These are phyloP conservation scores for Diddensiella santjacobensis DNA, from an alignment of 805 yeast species.

Conservation along the genomic window DNA sequence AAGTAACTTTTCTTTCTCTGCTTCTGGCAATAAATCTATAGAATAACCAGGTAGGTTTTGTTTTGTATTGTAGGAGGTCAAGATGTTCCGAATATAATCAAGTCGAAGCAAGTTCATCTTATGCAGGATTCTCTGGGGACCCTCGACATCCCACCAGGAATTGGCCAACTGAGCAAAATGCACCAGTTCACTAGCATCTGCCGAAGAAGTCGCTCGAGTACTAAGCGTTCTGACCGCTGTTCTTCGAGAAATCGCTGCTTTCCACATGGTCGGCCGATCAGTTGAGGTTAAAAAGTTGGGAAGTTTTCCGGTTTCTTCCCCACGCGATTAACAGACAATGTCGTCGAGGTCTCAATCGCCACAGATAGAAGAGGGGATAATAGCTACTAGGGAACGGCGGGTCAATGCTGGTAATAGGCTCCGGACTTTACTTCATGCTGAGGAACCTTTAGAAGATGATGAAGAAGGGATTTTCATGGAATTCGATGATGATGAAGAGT, in stretches of 20 bases:
- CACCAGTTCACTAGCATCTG: conserved; percentile 52
- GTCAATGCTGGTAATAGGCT: conserved; percentile 88
- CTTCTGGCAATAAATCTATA: conserved; percentile 58
- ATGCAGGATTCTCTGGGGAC: conserved; percentile 90
- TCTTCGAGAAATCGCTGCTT: too few relatives aligned
- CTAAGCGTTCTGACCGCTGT: neutral
- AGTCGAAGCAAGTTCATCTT: conserved; percentile 87
- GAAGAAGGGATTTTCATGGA: conserved; percentile 55
- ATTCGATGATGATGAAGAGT: conserved; percentile 42
- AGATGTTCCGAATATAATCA: conserved; percentile 73
- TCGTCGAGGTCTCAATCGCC: conserved; percentile 7
- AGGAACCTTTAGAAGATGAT: conserved; percentile 55
- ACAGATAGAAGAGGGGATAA: conserved; percentile 48
- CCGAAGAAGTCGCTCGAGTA: conserved; percentile 10
- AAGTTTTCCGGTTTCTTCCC: too few relatives aligned
- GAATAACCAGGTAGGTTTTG: conserved; percentile 74
- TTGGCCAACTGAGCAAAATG: conserved; percentile 86
- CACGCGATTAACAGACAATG: neutral
- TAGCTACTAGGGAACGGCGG: conserved; percentile 72
- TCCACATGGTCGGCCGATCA: too few relatives aligned
- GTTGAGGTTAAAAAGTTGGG: too few relatives aligned
- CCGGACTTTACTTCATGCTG: conserved; percentile 67
- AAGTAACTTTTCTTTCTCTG: conserved; percentile 8
- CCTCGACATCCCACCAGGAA: conserved; percentile 98
- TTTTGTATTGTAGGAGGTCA: conserved; percentile 30